Base-by-base conservation (phyloP, 176 grass and related monocot species). In the Juncus inflexus region DNA sequence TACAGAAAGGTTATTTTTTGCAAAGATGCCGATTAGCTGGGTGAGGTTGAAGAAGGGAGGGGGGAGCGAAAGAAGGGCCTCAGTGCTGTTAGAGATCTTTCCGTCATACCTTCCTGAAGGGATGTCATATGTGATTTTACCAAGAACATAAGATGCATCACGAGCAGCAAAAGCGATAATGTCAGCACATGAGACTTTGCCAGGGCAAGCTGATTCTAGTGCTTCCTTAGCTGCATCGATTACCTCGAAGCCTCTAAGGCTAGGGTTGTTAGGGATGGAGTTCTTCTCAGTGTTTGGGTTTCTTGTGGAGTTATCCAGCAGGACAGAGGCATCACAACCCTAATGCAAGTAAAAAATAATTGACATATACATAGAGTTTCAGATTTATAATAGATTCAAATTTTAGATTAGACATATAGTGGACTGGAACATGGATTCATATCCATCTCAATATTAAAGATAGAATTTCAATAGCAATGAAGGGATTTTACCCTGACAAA, bases 251-350 rank as follows among this genome's bases (percentile, higher is more conserved):
- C 78, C 79, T 2, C 69, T 62, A 15, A 78, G 53, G 65, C 83
- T 81, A 4, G 59, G 28, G 43, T 52, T 6, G 62, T 86, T 86
- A 2, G 62, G 68, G 3, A 7, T 0, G n/a, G 39, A 42, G 3
- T 66, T 12, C 63, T 83, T 87, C 79, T 87, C 84, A 15, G 70
- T 64, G 16, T 58, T 37, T 2, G 19, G 61, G 61, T 45, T 82
- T 1, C 11, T 28, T 15, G 2, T 10, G 3, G 76, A 75, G 4
- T 42, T 9, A 6, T 86, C 38, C 3, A 90, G 66, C 9, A 90
- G 50, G 1, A 90, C 74, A 1, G 86, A 90, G 7, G 66, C 85
- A 37, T 88, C 80, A 15, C 80, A 88, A 0, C 85, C 85, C 80
- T 79, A 73, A 3, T 35, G 37, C 2, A 37, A 7, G 6, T 16